These are phyloP conservation scores for Sordariomycetes sp. DNA, from an alignment of 2,329 filamentous ascomycete species.

Conservation along the genomic window DNA sequence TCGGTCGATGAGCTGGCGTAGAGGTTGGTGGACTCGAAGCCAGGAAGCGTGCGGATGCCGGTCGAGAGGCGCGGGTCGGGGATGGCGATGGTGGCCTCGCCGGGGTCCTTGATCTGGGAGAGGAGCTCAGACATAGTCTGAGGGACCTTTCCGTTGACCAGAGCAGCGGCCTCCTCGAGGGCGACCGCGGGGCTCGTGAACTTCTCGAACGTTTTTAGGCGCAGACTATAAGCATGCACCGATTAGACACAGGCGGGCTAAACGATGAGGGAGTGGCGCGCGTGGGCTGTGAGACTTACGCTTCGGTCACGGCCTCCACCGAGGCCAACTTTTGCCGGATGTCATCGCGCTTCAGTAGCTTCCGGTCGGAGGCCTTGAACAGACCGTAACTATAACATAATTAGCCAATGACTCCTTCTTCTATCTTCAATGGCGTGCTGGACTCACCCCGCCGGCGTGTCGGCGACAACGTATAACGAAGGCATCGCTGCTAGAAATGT, in stretches of 20 bases:
- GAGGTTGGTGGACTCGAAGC: constrained; percentile 74
- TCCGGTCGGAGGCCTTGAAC: constrained; percentile 98
- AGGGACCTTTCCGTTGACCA: constrained; percentile 92
- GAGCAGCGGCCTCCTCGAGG: constrained; percentile 76
- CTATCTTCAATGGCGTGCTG: not conserved
- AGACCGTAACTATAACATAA: constrained; percentile 67
- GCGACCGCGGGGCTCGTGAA: constrained; percentile 89
- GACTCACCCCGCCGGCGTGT: constrained; percentile 73
- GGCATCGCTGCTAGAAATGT: constrained; percentile 1
- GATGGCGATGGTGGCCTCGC: constrained; percentile 90
- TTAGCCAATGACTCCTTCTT: not conserved
- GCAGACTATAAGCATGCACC: constrained; percentile 46
- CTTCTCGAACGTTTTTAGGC: constrained; percentile 95
- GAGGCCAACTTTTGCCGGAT: constrained; percentile 64
- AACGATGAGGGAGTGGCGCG: constrained; percentile 6
- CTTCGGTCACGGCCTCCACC: constrained; percentile 74
- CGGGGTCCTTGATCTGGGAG: constrained; percentile 89
- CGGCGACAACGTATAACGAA: constrained; percentile 79
- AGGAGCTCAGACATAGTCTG: constrained; percentile 74
- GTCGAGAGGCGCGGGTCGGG: constrained; percentile 87
- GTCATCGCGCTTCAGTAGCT: constrained; percentile 83
- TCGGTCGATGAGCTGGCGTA: constrained; percentile 69
- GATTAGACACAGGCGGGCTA: not conserved
- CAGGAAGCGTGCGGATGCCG: constrained; percentile 84
- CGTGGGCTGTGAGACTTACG: constrained; percentile 45